Evolutionary conservation across 148 eudicot genomes (phyloP).

Genomic region (Linanthus parryae): DNA sequence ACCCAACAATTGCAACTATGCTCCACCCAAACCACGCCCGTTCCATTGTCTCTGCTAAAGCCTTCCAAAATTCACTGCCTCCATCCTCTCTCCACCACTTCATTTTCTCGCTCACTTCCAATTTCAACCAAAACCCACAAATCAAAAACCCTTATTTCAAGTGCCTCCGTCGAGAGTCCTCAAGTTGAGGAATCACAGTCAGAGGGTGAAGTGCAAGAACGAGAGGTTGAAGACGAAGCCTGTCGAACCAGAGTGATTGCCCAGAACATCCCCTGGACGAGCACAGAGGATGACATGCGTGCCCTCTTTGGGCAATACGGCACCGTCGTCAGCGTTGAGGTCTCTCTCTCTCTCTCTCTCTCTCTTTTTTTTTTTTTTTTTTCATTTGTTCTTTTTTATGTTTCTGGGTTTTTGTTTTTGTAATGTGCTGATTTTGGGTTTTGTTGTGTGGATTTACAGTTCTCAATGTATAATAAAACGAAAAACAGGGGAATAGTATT

Average conservation of each 20-base stretch:
- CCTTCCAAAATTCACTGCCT: background rate
- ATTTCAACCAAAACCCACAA: background rate
- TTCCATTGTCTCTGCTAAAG: background rate
- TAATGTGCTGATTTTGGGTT: slow-evolving; percentile 8
- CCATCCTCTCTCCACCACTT: too few species aligned
- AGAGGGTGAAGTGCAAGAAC: background rate
- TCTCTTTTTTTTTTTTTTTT: background rate
- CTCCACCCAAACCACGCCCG: background rate
- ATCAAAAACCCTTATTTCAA: too few species aligned
- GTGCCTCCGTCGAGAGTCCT: background rate
- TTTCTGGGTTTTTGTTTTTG: slow-evolving; percentile 8
- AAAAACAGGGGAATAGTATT: slow-evolving; percentile 90
- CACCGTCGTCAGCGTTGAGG: slow-evolving; percentile 74
- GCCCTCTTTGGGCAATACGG: slow-evolving; percentile 67
- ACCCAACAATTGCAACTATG: too few species aligned
- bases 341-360: slow-evolving; percentile 8
- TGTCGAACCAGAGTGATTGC: slow-evolving; percentile 57
- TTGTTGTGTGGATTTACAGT: too few species aligned
- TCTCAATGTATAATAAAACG: slow-evolving; percentile 66
- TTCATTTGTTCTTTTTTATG: too few species aligned
- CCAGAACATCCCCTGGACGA: slow-evolving; percentile 74
- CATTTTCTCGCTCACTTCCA: background rate
- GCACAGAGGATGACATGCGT: slow-evolving; percentile 67
- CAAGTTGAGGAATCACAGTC: too few species aligned
- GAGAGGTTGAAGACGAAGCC: slow-evolving; percentile 27